Base-by-base conservation (phyloP, 2,329 filamentous ascomycete genomes). In the Alternaria arbusti region DNA sequence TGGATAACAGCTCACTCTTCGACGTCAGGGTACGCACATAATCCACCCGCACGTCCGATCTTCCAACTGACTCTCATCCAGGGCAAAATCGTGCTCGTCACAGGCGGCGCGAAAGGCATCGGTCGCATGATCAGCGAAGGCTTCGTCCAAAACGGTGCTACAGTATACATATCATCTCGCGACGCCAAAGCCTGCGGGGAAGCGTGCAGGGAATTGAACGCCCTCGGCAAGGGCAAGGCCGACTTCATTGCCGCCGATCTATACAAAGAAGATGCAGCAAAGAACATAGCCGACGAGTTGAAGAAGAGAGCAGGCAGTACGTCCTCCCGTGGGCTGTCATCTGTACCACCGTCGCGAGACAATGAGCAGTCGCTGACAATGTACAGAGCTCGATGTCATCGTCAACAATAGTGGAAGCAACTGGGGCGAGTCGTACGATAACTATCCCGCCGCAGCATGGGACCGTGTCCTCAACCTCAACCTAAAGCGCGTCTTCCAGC, bases 91-190 rank as follows among this genome's bases (percentile, higher is more conserved):
- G 79, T 84, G 55, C 79, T 84, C 63, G 76, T 84, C 15, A 84
- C 82, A 4, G 82, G 82, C 64, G 82, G 82, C 32, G 82, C 82
- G 5, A 83, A 89, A 74, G 89, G 88, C 67, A 87, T 91, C 66
- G 89, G 89, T 15, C 86, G 86, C 63, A 91, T 91, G 89, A 91
- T 91, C 66, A 86, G 87, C 30, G 83, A 88, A 60, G 89, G 88
- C 61, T 90, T 89, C 78, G 84, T 90, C n/a, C 76, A 82, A 60
- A 90, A 89, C 78, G 88, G 88, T 60, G 85, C 84, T 15, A 90
- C 86, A 66, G 90, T 92, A 6, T 92, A 91, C 82, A 89, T 93
- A 66, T 88, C 88, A 6, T 90, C 88, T 6, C 85, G 88, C 23
- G 89, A 90, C 30, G 88, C 87, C 15, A 88, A 87, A 46, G 81